Evolutionary conservation across 805 yeast genomes (phyloP).

Genomic region (Isabelozyma pseudorhagii): DNA sequence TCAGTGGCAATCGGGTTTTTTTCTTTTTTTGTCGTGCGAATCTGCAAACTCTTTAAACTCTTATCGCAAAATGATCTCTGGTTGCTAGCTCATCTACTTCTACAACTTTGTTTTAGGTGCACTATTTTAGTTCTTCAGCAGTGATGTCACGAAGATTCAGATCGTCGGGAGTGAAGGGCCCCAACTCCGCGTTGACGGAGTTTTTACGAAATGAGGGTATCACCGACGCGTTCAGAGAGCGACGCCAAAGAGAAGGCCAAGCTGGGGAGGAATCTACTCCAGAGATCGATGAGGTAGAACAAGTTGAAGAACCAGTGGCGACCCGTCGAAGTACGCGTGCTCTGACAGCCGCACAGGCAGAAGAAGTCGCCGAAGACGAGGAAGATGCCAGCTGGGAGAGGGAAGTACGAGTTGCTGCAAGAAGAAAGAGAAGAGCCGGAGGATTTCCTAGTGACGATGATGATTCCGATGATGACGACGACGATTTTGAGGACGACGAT

Average conservation of each 20-base stretch:
- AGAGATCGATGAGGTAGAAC: conserved; percentile 5
- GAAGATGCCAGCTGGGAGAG: conserved; percentile 12
- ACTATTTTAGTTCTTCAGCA: not conserved
- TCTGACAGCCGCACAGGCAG: conserved; percentile 3
- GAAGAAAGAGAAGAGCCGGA: conserved; percentile 41
- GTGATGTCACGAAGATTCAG: conserved; percentile 13
- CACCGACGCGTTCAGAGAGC: conserved; percentile 67
- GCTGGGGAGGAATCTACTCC: conserved; percentile 9
- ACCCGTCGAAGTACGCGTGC: too few species aligned
- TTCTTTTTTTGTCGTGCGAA: too few species aligned
- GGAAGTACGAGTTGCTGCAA: conserved; percentile 36
- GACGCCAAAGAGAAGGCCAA: conserved; percentile 18
- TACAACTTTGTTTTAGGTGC: not conserved
- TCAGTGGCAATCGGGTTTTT: too few species aligned
- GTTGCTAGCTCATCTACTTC: not conserved
- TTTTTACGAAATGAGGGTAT: conserved; percentile 88
- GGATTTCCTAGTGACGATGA: conserved; percentile 23
- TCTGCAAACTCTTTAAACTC: too few species aligned
- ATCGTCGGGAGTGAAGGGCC: conserved; percentile 43
- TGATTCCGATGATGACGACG: conserved; percentile 24
- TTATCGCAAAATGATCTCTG: too few species aligned
- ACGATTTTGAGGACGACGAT: conserved; percentile 24
- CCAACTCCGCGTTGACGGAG: conserved; percentile 88
- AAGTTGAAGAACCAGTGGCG: too few species aligned
- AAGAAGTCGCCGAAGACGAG: conserved; percentile 20